Evolutionary conservation across 2,329 filamentous ascomycete genomes (phyloP).

Genomic region (Xylariaceae sp.): DNA sequence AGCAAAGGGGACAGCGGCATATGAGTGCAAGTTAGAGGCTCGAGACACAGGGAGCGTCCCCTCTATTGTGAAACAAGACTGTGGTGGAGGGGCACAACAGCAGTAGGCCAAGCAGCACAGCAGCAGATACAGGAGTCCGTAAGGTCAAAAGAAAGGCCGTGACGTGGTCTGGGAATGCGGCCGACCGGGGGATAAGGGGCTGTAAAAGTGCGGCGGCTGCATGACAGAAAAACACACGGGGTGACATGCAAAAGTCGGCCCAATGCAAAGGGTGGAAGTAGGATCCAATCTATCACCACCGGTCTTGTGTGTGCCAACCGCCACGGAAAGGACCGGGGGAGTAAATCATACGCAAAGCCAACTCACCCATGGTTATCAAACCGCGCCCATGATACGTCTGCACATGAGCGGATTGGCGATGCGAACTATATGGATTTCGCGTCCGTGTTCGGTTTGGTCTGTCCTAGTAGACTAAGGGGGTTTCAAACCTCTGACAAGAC

Average conservation of each 20-base stretch:
- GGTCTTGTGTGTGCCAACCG: not conserved
- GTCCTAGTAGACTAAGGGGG: not conserved
- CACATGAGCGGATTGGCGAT: not conserved
- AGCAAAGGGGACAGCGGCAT: slow-evolving; percentile 35
- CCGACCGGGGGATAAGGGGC: slow-evolving; percentile 1
- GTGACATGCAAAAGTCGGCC: slow-evolving; percentile 2
- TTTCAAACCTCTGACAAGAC: not conserved
- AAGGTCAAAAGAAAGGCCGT: slow-evolving; percentile 6
- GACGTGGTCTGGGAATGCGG: slow-evolving; percentile 9
- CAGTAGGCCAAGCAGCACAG: slow-evolving; percentile 15
- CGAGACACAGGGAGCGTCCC: slow-evolving; percentile 31
- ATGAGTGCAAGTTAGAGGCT: slow-evolving; percentile 22
- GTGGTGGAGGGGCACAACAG: slow-evolving; percentile 18
- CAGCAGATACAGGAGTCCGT: slow-evolving; percentile 18
- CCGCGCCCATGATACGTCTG: slow-evolving; percentile 40
- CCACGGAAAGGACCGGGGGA: not conserved
- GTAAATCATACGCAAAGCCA: slow-evolving; percentile 5
- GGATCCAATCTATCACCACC: not conserved
- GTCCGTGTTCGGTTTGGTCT: not conserved
- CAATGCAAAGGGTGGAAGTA: not conserved
- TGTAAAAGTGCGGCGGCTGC: not conserved
- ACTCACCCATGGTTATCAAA: slow-evolving; percentile 43
- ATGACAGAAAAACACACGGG: not conserved
- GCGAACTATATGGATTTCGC: slow-evolving; percentile 6
- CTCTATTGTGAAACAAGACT: slow-evolving; percentile 42